phyloP scores from a whole-genome alignment of 495 filamentous ascomycete species.

The Apodospora peruviana region DNA sequence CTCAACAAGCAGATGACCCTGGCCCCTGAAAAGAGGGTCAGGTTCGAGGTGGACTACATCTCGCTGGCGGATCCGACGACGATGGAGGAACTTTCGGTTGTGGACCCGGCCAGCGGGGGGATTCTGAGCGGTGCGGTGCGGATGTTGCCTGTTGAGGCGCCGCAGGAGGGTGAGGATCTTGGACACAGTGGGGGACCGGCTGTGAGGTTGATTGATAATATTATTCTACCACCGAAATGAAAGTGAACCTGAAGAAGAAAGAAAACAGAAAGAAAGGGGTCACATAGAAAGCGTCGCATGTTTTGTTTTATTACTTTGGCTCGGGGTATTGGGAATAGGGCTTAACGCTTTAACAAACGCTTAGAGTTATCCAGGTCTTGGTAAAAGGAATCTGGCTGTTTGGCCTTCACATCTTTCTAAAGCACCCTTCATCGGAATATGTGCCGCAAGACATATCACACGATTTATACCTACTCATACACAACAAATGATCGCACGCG shows the following conservation, averaged over 20 bases:
- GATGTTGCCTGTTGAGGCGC: conserved; percentile 75
- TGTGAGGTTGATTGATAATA: conserved; percentile 91
- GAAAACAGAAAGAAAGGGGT: background rate
- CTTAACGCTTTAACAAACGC: too few species aligned
- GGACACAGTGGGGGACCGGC: conserved; percentile 60
- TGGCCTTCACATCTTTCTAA: too few species aligned
- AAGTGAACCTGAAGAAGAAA: background rate
- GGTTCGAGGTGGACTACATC: conserved; percentile 84
- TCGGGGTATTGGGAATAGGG: too few species aligned
- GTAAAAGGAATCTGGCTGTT: too few species aligned
- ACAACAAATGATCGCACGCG: too few species aligned
- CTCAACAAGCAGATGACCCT: conserved; percentile 59
- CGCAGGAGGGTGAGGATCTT: conserved; percentile 62
- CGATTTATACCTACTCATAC: too few species aligned
- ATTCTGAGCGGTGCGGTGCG: conserved; percentile 86
- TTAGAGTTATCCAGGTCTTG: too few species aligned
- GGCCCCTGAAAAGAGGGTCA: conserved; percentile 54
- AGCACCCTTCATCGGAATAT: too few species aligned
- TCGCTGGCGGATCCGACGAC: conserved; percentile 77
- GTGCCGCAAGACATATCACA: too few species aligned
- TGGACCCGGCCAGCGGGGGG: conserved; percentile 62
- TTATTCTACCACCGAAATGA: conserved; percentile 56
- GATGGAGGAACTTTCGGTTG: conserved; percentile 66
- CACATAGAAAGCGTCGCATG: too few species aligned
- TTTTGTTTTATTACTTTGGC: background rate